phyloP scores from a whole-genome alignment of 2,329 filamentous ascomycete species.

The Pleomassaria siparia region DNA sequence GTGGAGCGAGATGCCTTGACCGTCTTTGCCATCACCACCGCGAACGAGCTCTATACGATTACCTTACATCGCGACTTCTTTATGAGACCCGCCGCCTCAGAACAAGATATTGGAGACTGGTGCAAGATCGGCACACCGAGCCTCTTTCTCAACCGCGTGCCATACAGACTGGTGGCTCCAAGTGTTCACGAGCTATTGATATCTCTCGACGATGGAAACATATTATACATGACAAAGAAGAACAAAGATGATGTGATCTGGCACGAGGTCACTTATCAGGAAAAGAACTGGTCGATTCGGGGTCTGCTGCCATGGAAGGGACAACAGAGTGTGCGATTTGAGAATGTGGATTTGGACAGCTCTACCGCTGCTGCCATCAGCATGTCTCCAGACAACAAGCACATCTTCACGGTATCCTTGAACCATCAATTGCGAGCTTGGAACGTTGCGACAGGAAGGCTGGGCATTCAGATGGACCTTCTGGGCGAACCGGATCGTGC shows the following conservation, averaged over 20 bases:
- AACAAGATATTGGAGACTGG: conserved; percentile 72
- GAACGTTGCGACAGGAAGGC: conserved; percentile 80
- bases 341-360: conserved; percentile 62
- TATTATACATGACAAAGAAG: conserved; percentile 62
- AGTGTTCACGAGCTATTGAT: conserved; percentile 74
- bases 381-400: conserved; percentile 52
- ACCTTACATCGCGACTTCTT: conserved; percentile 84
- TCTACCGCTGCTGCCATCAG: conserved; percentile 65
- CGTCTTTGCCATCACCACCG: conserved; percentile 76
- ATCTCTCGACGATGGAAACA: conserved; percentile 76
- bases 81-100: conserved; percentile 66
- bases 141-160: conserved; percentile 74
- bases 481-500: conserved; percentile 61
- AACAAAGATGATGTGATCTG: conserved; percentile 49
- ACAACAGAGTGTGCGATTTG: conserved; percentile 64
- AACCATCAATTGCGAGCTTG: conserved; percentile 89
- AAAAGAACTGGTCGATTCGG: conserved; percentile 63
- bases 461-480: conserved; percentile 76
- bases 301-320: conserved; percentile 68
- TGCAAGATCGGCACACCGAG: conserved; percentile 74
- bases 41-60: conserved; percentile 81
- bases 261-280: conserved; percentile 73
- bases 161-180: conserved; percentile 78
- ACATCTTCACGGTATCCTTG: conserved; percentile 77
- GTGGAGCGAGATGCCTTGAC: conserved; percentile 75